Conservation (phyloP, 495 filamentous ascomycete species). For the Talaromyces wortmannii region DNA sequence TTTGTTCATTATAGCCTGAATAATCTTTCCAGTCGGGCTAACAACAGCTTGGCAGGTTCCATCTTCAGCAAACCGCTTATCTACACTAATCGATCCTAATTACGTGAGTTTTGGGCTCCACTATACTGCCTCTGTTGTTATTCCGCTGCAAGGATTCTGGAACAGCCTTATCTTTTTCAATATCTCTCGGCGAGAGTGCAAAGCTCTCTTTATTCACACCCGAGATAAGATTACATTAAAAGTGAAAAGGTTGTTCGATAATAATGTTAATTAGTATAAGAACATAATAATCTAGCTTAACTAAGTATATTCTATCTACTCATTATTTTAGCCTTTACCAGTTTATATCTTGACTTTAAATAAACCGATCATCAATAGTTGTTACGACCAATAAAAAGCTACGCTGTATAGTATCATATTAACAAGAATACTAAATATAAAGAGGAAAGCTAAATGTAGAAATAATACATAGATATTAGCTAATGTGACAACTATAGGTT, state of each 20-base stretch:
- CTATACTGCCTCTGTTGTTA: conserved; percentile 63
- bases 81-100: conserved; percentile 51
- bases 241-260: neutral
- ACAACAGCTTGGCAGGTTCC: conserved; percentile 43
- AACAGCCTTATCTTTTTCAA: conserved; percentile 76
- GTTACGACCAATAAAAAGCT: no score
- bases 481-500: no score
- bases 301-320: no score
- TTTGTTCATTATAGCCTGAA: conserved; percentile 12
- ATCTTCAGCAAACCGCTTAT: conserved; percentile 71
- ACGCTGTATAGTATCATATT: no score
- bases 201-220: conserved; percentile 9
- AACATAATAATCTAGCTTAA: neutral
- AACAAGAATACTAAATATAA: no score
- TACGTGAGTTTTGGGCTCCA: conserved; percentile 52
- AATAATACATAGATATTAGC: no score
- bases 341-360: no score
- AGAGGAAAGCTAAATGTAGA: no score
- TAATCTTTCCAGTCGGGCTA: neutral
- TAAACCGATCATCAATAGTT: no score
- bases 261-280: neutral
- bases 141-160: conserved; percentile 83
- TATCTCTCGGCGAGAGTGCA: conserved; percentile 42
- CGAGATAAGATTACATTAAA: neutral
- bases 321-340: no score